Evolutionary conservation across 352 stramenopile species (phyloP).

Genomic region (Phytophthora crassamura): DNA sequence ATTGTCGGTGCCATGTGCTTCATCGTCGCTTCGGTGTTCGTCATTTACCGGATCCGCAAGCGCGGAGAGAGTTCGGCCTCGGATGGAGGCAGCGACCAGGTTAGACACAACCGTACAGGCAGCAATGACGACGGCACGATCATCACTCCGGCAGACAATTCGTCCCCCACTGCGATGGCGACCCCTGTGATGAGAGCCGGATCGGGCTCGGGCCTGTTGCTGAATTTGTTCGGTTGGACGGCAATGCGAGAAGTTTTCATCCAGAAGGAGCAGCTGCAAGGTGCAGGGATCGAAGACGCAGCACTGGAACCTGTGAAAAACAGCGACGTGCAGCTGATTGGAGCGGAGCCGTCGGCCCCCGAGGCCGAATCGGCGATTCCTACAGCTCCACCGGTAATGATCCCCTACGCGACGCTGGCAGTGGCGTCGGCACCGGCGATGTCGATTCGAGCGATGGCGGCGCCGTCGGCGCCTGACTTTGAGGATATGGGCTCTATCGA

Average conservation of each 20-base stretch:
- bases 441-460: constrained; percentile 45
- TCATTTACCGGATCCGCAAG: constrained; percentile 57
- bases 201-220: constrained; percentile 36
- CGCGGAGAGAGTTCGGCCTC: constrained; percentile 35
- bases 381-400: constrained; percentile 33
- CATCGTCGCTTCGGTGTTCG: constrained; percentile 53
- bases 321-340: constrained; percentile 58
- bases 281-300: constrained; percentile 39
- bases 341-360: constrained; percentile 41
- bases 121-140: constrained; percentile 33
- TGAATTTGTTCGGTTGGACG: constrained; percentile 71
- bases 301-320: constrained; percentile 45
- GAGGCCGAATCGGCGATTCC: constrained; percentile 31
- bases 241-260: constrained; percentile 59
- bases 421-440: constrained; percentile 27
- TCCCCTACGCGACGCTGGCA: constrained; percentile 36
- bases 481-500: constrained; percentile 41
- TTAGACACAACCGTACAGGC: constrained; percentile 24
- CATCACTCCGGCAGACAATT: constrained; percentile 34
- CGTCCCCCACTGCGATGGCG: constrained; percentile 41
- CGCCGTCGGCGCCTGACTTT: constrained; percentile 46
- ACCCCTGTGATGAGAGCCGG: constrained; percentile 34
- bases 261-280: constrained; percentile 56
- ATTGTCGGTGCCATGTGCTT: constrained; percentile 56
- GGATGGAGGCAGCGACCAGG: constrained; percentile 21